phyloP scores from a whole-genome alignment of 441 rosid species.

The Cnidoscolus chayamansa region DNA sequence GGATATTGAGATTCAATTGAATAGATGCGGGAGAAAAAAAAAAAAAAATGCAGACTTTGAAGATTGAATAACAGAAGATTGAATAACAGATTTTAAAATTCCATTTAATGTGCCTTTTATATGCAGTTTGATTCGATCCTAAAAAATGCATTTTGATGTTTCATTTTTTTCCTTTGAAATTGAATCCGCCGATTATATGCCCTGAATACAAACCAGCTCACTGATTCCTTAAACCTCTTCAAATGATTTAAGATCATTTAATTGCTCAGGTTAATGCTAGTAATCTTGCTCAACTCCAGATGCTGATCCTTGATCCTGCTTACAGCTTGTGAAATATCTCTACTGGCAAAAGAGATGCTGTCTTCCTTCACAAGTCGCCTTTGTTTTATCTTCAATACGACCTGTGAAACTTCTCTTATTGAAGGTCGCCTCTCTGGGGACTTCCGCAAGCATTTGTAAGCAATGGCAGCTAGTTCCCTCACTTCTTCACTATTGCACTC shows the following conservation, averaged over 20 bases:
- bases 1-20: too few relatives aligned
- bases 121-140: too few relatives aligned
- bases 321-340: slow-evolving; percentile 49
- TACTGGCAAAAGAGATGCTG: slow-evolving; percentile 49
- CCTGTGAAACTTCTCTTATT: slow-evolving; percentile 74
- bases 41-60: too few relatives aligned
- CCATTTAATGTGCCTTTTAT: too few relatives aligned
- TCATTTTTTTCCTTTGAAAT: too few relatives aligned
- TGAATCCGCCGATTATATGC: too few relatives aligned
- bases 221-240: slow-evolving; percentile 2
- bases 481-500: slow-evolving; percentile 60
- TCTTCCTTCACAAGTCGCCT: slow-evolving; percentile 45
- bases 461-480: slow-evolving; percentile 63
- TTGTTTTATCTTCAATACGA: slow-evolving; percentile 68
- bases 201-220: too few relatives aligned
- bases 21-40: too few relatives aligned
- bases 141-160: too few relatives aligned
- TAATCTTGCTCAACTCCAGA: slow-evolving; percentile 56
- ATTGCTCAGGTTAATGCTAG: slow-evolving; percentile 43
- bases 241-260: slow-evolving; percentile 11
- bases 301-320: slow-evolving; percentile 76
- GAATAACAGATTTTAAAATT: too few relatives aligned
- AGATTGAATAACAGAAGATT: too few relatives aligned
- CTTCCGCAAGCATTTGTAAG: slow-evolving; percentile 71
- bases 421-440: slow-evolving; percentile 74